These are phyloP conservation scores for Podila minutissima DNA, from an alignment of 192 early-diverging fungal genomes.

Conservation along the genomic window DNA sequence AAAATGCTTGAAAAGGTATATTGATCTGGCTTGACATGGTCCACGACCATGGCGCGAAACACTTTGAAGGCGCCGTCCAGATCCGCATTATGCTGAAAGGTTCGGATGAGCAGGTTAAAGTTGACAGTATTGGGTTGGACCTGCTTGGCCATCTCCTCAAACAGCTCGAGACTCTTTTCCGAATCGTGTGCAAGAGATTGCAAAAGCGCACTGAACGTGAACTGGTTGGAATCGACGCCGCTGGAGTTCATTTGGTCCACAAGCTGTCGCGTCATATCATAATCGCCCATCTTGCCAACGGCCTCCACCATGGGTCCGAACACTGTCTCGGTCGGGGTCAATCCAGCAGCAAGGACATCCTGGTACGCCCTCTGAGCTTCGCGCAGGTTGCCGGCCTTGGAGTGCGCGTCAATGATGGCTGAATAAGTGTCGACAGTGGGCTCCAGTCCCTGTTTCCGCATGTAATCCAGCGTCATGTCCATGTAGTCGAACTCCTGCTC, in stretches of 20 bases:
- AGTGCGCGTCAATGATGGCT: conserved; percentile 41
- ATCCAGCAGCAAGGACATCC: conserved; percentile 24
- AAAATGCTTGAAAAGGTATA: conserved; percentile 62
- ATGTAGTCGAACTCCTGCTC: conserved; percentile 36
- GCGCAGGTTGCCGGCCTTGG: conserved; percentile 40
- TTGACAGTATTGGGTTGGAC: conserved; percentile 53
- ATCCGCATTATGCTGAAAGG: conserved; percentile 54
- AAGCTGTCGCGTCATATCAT: conserved; percentile 42
- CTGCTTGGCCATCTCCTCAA: conserved; percentile 34
- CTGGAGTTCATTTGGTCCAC: conserved; percentile 43
- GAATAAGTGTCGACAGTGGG: conserved; percentile 31
- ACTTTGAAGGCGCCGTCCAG: conserved; percentile 52
- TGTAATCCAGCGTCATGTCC: conserved; percentile 27
- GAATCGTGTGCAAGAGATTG: conserved; percentile 27
- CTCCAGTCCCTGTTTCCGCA: conserved; percentile 40
- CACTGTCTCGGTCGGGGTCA: conserved; percentile 13
- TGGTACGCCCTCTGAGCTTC: conserved; percentile 42
- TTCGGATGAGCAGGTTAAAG: conserved; percentile 56
- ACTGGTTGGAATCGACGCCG: conserved; percentile 31
- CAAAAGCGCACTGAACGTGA: conserved; percentile 40
- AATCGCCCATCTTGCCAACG: conserved; percentile 47
- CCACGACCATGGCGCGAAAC: conserved; percentile 50
- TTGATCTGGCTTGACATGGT: conserved; percentile 51
- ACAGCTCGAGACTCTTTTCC: conserved; percentile 8
- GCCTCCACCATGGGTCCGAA: conserved; percentile 48